Base-by-base conservation (phyloP, 495 filamentous ascomycete species). In the Penicillium paradoxum region DNA sequence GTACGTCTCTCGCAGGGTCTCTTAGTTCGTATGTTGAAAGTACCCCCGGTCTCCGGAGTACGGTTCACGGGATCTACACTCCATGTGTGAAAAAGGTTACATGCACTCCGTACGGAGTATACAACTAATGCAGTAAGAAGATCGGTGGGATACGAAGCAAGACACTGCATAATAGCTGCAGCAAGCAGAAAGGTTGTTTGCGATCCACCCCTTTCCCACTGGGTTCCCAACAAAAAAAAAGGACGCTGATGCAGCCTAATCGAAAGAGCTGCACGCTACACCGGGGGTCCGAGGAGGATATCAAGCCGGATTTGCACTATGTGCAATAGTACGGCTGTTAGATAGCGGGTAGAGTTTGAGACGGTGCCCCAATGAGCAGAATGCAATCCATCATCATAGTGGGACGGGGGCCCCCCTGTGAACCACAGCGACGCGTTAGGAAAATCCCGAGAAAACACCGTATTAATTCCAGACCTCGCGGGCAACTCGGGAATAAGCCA, bases 391-490 rank as follows among this genome's bases (percentile, higher is more conserved):
- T 29, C 15, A 17, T n/a, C n/a, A 27, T 37, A 38, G 45, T 48
- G 45, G 45, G 33, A 33, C 32, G 17, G 19, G 19, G 14, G n/a
- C n/a, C 29, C 18, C 17, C 5, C 2, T 19, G n/a, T 27, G 25
- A 24, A 45, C 36, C 36, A 51, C 27, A 15, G 2, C 5, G 22
- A 3, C 6, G 40, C 4, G 6, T 27, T 6, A 37, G 34, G 4
- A 36, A 19, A 25, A n/a, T 32, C 14, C 59, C 59, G 59, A 63
- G 59, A 63, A 63, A 63, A 59, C 0, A 22, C 59, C 59, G 59
- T 14, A 17, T 42, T 63, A 54, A 54, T 34, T 63, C 59, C 59
- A 47, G 42, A 0, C 22, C 37, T 27, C 49, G 8, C 34, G 34
- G 34, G n/a, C 14, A 14, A 2, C 25, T 40, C 19, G 19, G 14